A percentile compares a stretch with the other conserved stretches of the same genome.
These are phyloP conservation scores for Aegilops sharonensis DNA, from an alignment of 176 grass and related monocot genomes.

Conservation along the genomic window DNA sequence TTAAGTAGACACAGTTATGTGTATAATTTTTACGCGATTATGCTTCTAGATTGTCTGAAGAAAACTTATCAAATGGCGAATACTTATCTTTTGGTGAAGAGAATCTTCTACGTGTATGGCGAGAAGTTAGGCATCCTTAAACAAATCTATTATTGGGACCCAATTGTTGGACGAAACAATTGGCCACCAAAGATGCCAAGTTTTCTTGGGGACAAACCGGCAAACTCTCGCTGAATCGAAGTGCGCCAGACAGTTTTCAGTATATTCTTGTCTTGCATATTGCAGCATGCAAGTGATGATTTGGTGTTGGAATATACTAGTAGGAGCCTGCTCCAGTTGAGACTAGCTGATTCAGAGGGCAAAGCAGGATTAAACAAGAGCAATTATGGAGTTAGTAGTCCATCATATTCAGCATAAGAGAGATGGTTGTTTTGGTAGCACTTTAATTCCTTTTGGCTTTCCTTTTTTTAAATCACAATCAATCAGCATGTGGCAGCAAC, in stretches of 20 bases:
- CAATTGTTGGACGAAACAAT: background rate
- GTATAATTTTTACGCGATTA: background rate
- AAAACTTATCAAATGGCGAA: background rate
- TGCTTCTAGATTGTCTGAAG: background rate
- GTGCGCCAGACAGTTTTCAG: background rate
- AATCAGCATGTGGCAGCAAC: background rate
- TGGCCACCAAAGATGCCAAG: background rate
- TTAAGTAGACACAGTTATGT: too few species aligned
- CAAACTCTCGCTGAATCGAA: background rate
- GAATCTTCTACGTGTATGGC: background rate
- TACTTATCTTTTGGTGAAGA: background rate
- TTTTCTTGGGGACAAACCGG: slow-evolving; percentile 5
- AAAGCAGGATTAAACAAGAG: background rate
- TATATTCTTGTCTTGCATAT: background rate
- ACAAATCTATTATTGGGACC: slow-evolving; percentile 22
- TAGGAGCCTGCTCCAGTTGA: background rate
- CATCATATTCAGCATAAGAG: background rate
- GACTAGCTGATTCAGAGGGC: background rate
- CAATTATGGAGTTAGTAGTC: background rate
- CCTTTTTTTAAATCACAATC: background rate
- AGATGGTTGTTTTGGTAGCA: background rate
- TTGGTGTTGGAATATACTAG: background rate
- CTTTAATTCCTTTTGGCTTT: background rate
- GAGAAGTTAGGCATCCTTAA: background rate
- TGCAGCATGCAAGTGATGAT: background rate